phyloP scores from a whole-genome alignment of 2,329 filamentous ascomycete genomes.

The Phyllosticta capitalensis region DNA sequence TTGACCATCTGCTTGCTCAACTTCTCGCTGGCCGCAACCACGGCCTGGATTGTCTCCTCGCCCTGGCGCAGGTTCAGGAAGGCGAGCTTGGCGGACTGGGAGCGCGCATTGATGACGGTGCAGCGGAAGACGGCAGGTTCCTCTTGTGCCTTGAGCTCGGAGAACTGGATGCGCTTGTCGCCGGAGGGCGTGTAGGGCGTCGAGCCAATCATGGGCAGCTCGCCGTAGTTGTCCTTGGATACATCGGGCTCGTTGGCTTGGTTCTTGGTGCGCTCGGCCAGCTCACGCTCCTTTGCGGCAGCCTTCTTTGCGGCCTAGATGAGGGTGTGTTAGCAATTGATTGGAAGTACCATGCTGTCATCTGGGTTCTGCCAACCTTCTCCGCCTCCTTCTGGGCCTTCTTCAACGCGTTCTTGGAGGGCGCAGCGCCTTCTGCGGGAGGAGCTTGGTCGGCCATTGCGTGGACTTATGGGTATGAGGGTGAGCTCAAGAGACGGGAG shows the following conservation, averaged over 20 bases:
- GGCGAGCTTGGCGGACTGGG: conserved; percentile 82
- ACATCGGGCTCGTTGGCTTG: conserved; percentile 58
- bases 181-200: conserved; percentile 42
- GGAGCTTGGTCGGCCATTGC: conserved; percentile 24
- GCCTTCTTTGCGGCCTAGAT: conserved; percentile 32
- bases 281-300: conserved; percentile 41
- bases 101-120: conserved; percentile 77
- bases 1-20: conserved; percentile 89
- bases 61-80: conserved; percentile 77
- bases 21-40: conserved; percentile 54
- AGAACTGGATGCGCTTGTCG: conserved; percentile 50
- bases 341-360: not conserved
- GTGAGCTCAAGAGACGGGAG: not conserved
- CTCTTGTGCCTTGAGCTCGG: conserved; percentile 25
- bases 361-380: conserved; percentile 19
- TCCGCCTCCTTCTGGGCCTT: conserved; percentile 34
- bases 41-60: conserved; percentile 72
- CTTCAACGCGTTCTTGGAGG: conserved; percentile 34
- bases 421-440: conserved; percentile 15
- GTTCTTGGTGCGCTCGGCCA: conserved; percentile 37
- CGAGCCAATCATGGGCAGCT: conserved; percentile 50
- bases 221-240: conserved; percentile 71
- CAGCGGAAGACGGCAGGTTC: conserved; percentile 60
- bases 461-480: not conserved
- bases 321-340: conserved; percentile 11